Percentiles rank a stretch among this genome's conserved stretches.
Conservation (phyloP, 2,329 filamentous ascomycete species). For the Pestalotiopsis sp. region DNA sequence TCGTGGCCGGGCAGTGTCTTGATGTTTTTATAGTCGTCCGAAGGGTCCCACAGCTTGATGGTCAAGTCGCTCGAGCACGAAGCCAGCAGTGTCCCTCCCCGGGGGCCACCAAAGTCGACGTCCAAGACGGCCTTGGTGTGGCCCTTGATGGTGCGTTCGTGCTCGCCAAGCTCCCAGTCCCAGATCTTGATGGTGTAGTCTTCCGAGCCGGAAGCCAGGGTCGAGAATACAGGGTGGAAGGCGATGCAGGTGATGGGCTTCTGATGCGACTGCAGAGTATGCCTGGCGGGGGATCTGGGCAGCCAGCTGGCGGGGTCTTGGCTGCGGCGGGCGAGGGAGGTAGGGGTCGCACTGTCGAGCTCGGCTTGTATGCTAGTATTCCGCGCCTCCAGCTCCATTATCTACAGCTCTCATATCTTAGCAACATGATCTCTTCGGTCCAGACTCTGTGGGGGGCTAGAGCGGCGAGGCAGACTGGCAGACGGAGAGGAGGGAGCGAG, state of each 20-base stretch:
- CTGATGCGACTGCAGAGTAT: constrained; percentile 83
- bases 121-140: constrained; percentile 89
- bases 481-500: background rate
- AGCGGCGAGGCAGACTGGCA: background rate
- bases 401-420: constrained; percentile 51
- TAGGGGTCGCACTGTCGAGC: constrained; percentile 79
- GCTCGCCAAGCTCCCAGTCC: constrained; percentile 93
- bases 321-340: constrained; percentile 75
- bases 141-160: constrained; percentile 88
- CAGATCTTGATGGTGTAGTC: constrained; percentile 95
- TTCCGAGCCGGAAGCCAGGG: constrained; percentile 86
- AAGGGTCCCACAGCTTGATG: constrained; percentile 93
- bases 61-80: constrained; percentile 88
- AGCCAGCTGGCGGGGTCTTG: constrained; percentile 87
- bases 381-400: constrained; percentile 88
- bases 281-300: constrained; percentile 78
- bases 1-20: constrained; percentile 89
- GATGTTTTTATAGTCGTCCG: constrained; percentile 93
- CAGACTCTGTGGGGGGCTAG: background rate
- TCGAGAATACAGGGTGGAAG: constrained; percentile 91
- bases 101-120: constrained; percentile 86
- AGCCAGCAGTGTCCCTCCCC: constrained; percentile 76
- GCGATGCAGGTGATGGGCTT: constrained; percentile 83
- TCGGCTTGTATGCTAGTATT: constrained; percentile 77
- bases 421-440: constrained; percentile 8